Conservation (phyloP, 371 early-diverging fungal species). For the Mucor lusitanicus region DNA sequence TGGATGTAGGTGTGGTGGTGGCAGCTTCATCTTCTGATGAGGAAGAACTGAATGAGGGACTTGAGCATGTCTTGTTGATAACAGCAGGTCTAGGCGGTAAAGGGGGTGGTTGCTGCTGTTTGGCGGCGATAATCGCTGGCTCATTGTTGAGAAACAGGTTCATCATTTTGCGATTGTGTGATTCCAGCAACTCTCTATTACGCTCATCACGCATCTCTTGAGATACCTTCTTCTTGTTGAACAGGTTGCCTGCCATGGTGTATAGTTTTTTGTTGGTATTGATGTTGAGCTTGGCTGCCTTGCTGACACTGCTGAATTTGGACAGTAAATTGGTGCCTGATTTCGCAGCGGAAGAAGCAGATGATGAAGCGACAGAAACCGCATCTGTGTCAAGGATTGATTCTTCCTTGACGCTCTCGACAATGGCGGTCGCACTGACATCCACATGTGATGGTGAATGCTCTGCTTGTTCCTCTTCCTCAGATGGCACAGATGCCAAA, state of each 20-base stretch:
- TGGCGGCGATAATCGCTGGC: not conserved
- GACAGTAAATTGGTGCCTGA: not conserved
- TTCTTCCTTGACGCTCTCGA: not conserved
- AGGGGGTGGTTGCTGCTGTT: constrained; percentile 1
- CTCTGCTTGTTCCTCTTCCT: not conserved
- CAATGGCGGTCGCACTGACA: not conserved
- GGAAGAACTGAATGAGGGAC: not conserved
- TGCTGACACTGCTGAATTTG: not conserved
- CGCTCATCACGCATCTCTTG: constrained; percentile 21
- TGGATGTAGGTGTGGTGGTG: not conserved
- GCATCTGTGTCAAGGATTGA: not conserved
- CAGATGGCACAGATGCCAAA: not conserved
- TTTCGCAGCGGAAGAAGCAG: not conserved
- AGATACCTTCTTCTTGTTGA: constrained; percentile 19
- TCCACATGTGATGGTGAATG: not conserved
- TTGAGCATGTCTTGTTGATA: not conserved
- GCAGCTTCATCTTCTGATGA: constrained; percentile 5
- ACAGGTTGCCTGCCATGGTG: constrained; percentile 22
- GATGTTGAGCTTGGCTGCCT: not conserved
- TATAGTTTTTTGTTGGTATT: constrained; percentile 16
- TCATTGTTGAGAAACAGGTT: constrained; percentile 11
- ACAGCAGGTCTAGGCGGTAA: constrained; percentile 8
- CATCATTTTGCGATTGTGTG: constrained; percentile 26
- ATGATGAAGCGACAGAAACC: not conserved
- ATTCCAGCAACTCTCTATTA: constrained; percentile 19